A percentile compares a stretch with the other conserved stretches of the same genome.
Conservation (phyloP, 2,329 filamentous ascomycete genomes). For the Botrytis aclada region DNA sequence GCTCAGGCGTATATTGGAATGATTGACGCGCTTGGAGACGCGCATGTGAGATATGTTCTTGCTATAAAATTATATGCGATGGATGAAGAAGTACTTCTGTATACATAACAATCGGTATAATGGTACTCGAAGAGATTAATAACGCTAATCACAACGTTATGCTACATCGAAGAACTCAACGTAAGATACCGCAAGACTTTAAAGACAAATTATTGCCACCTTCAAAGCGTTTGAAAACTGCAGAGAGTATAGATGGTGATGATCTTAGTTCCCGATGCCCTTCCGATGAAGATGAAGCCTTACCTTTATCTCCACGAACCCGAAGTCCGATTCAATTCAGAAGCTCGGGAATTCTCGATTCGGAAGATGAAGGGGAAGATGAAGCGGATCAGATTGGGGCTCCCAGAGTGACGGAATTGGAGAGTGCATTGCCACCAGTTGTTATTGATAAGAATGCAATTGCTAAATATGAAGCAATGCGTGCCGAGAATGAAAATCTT, state of each 20-base stretch:
- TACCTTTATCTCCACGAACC: constrained; percentile 31
- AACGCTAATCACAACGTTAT: constrained; percentile 28
- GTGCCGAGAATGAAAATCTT: constrained; percentile 39
- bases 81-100: not conserved
- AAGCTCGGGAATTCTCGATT: constrained; percentile 40
- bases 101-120: constrained; percentile 13
- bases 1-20: not conserved
- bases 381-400: constrained; percentile 26
- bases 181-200: constrained; percentile 30
- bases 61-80: not conserved
- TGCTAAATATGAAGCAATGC: constrained; percentile 70
- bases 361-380: constrained; percentile 38
- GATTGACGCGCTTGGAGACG: not conserved
- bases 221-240: constrained; percentile 34
- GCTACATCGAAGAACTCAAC: constrained; percentile 29
- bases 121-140: constrained; percentile 27
- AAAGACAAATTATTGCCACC: constrained; percentile 28
- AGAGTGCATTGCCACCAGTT: constrained; percentile 67
- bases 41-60: not conserved
- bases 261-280: constrained; percentile 4
- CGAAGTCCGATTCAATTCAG: constrained; percentile 22
- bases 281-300: constrained; percentile 25
- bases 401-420: constrained; percentile 60
- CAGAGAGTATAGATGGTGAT: constrained; percentile 29
- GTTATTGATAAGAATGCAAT: constrained; percentile 69